Percentiles rank a stretch among this genome's conserved stretches.
Conservation (phyloP, 2,329 filamentous ascomycete genomes). For the Penicillium palitans region DNA sequence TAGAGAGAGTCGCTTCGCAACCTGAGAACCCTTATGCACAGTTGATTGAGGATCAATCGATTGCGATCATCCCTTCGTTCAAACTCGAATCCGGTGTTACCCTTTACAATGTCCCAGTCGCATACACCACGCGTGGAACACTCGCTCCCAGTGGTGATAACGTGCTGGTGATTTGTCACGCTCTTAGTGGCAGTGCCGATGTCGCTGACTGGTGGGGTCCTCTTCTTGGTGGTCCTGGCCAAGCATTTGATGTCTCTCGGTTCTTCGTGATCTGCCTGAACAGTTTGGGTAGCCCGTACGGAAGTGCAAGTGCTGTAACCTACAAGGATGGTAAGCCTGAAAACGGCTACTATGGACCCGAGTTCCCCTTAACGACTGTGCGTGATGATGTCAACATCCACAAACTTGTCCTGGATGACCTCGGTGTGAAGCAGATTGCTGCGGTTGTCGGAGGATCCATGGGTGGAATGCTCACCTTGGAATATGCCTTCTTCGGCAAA, state of each 20-base stretch:
- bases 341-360: conserved; percentile 82
- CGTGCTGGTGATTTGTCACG: conserved; percentile 62
- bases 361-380: conserved; percentile 94
- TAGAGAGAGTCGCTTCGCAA: conserved; percentile 61
- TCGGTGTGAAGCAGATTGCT: conserved; percentile 56
- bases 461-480: conserved; percentile 59
- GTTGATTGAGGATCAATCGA: conserved; percentile 84
- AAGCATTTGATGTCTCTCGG: conserved; percentile 54
- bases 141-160: conserved; percentile 60
- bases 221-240: conserved; percentile 53
- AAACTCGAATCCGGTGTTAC: conserved; percentile 89
- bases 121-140: conserved; percentile 63
- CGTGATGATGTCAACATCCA: conserved; percentile 83
- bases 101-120: conserved; percentile 70
- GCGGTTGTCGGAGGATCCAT: conserved; percentile 59
- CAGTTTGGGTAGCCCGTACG: conserved; percentile 57
- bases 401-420: conserved; percentile 55
- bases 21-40: conserved; percentile 87
- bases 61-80: conserved; percentile 84
- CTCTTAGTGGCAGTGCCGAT: conserved; percentile 57
- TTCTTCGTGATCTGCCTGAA: conserved; percentile 58
- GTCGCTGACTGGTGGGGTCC: conserved; percentile 59
- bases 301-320: conserved; percentile 62
- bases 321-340: conserved; percentile 75
- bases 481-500: conserved; percentile 70